phyloP scores from a whole-genome alignment of 176 grass and related monocot genomes.

The Raddia guianensis region DNA sequence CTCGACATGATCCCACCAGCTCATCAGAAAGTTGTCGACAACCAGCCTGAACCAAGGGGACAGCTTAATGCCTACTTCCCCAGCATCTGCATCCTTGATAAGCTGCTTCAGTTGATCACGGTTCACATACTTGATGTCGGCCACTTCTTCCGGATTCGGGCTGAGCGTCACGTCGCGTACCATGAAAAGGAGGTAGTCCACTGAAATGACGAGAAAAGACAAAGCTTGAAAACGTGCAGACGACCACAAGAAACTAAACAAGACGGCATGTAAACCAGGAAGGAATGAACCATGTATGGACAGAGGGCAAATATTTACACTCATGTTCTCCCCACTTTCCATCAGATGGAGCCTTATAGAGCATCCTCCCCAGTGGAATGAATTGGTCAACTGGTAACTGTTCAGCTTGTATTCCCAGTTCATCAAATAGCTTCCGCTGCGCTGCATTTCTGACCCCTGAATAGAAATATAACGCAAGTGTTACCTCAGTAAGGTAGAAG shows the following conservation, averaged over 20 bases:
- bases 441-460: slow-evolving; percentile 88
- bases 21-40: slow-evolving; percentile 83
- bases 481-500: slow-evolving; percentile 6
- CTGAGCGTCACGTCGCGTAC: slow-evolving; percentile 65
- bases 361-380: slow-evolving; percentile 75
- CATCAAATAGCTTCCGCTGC: slow-evolving; percentile 88
- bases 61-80: slow-evolving; percentile 70
- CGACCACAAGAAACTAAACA: background rate
- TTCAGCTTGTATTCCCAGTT: slow-evolving; percentile 73
- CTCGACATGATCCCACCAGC: slow-evolving; percentile 94
- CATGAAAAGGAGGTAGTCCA: slow-evolving; percentile 95
- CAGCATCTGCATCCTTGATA: slow-evolving; percentile 67
- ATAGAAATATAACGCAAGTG: background rate
- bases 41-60: slow-evolving; percentile 97
- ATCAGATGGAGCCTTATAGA: slow-evolving; percentile 96
- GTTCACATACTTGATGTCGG: slow-evolving; percentile 70
- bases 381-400: slow-evolving; percentile 83
- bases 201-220: slow-evolving; percentile 45
- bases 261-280: background rate
- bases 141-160: slow-evolving; percentile 81
- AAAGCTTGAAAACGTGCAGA: background rate
- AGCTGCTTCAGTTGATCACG: slow-evolving; percentile 70
- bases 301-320: slow-evolving; percentile 37
- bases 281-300: background rate
- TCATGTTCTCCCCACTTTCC: slow-evolving; percentile 97